phyloP scores from a whole-genome alignment of 176 grass and related monocot species.

The Aegilops bicornis region DNA sequence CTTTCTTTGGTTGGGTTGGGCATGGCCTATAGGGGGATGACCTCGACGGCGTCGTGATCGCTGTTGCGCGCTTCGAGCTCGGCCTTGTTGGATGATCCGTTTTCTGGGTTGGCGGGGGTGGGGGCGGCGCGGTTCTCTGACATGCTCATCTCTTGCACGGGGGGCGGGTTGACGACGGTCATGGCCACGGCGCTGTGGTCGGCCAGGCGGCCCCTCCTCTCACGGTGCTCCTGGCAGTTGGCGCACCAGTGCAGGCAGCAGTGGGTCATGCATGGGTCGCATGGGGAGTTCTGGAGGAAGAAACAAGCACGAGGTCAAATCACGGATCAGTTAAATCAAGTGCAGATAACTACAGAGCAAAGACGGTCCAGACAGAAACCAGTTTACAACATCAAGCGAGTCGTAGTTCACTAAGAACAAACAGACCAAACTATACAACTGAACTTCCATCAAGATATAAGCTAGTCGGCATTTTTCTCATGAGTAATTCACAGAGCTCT shows the following conservation, averaged over 20 bases:
- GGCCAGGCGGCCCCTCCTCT: slow-evolving; percentile 76
- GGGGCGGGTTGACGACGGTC: slow-evolving; percentile 89
- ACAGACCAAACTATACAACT: neutral
- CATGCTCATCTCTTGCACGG: slow-evolving; percentile 79
- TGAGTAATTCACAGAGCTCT: neutral
- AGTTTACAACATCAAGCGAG: neutral
- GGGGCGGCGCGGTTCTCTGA: slow-evolving; percentile 12
- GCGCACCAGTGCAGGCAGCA: slow-evolving; percentile 97
- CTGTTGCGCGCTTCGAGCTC: slow-evolving; percentile 25
- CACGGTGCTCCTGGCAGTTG: slow-evolving; percentile 91
- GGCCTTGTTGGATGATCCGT: slow-evolving; percentile 15
- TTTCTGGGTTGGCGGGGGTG: slow-evolving; percentile 2
- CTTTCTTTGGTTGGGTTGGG: neutral
- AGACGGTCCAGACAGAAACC: neutral
- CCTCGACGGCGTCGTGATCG: slow-evolving; percentile 56
- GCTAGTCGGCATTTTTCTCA: neutral
- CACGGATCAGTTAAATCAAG: neutral
- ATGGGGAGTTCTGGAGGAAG: slow-evolving; percentile 73
- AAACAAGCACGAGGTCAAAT: neutral
- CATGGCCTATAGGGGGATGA: slow-evolving; percentile 58
- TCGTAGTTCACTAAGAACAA: neutral
- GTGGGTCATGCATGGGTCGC: slow-evolving; percentile 85
- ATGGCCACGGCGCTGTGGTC: slow-evolving; percentile 57
- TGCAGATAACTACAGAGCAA: neutral
- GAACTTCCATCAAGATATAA: neutral